Base-by-base conservation (phyloP, 2,329 filamentous ascomycete genomes). In the Harringtonia lauricola region DNA sequence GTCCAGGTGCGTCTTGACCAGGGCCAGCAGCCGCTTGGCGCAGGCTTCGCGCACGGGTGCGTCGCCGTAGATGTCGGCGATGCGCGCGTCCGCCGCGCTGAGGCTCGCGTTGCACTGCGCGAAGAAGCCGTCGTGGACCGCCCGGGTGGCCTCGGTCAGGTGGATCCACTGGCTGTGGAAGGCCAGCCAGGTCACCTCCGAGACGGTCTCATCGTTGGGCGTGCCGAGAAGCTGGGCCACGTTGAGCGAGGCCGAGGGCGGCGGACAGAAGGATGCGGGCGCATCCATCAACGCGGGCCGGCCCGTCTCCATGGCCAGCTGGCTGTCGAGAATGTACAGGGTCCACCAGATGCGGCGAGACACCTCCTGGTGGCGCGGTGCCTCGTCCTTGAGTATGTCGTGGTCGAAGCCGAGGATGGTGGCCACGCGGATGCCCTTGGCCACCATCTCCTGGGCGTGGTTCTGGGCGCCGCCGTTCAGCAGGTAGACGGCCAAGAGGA, bases 401-500 rank as follows among this genome's bases (percentile, higher is more conserved):
- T 59, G 47, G 50, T 68, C 64, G 6, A 67, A 50, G 2, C 66
- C 65, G 2, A 26, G 24, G 7, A 26, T 6, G 24, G 24, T 26
- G 7, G 24, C 24, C 24, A 26, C 10, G 24, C 24, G 24, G 7
- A 26, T 6, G 7, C 7, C 24, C 24, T 10, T 6, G 7, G 24
- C 24, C 24, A 26, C 7, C 24, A 26, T 26, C 7, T 26, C 24
- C 7, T 26, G 24, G 7, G 24, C 24, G 10, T 26, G 10, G 7
- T 24, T 15, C 4, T 4, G 3, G 8, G 4, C 8, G 5, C 59
- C 61, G 1, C 57, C 64, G 40, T 57, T 57, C 36, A 55, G 59
- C 1, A 69, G 56, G 50, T 66, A 68, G 10, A 66, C 51, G 13
- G 54, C 53, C 19, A 52, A 59, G 18, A 65, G 55, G 4, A 66